phyloP scores from a whole-genome alignment of 1,139 yeast species.

The Pichia sp. region DNA sequence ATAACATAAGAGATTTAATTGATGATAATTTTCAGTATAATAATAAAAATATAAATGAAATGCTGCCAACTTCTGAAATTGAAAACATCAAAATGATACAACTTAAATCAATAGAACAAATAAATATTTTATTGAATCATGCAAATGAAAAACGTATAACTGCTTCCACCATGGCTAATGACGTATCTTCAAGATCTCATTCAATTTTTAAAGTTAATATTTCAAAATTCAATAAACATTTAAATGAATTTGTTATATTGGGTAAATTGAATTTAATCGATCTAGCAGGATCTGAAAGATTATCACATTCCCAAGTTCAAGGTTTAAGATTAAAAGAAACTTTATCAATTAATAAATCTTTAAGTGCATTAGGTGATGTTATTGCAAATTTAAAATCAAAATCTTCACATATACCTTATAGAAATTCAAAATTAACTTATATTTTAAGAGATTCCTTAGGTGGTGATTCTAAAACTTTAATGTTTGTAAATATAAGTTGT shows the following conservation, averaged over 20 bases:
- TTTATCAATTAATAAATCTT: conserved; percentile 80
- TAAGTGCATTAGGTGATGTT: conserved; percentile 88
- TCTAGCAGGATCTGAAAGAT: conserved; percentile 86
- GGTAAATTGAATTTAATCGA: conserved; percentile 81
- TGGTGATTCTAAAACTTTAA: conserved; percentile 82
- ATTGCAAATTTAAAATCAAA: conserved; percentile 53
- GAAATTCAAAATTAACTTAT: conserved; percentile 67
- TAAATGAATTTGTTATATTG: conserved; percentile 14
- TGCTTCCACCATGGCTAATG: conserved; percentile 78
- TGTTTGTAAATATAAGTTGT: conserved; percentile 91
- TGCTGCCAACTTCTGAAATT: conserved; percentile 43
- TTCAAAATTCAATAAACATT: conserved; percentile 1
- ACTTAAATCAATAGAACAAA: conserved; percentile 42
- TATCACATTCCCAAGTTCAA: conserved; percentile 65
- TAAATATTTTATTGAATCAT: conserved; percentile 41
- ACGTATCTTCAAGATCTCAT: conserved; percentile 63
- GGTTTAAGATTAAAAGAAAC: conserved; percentile 86
- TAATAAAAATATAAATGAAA: conserved; percentile 19
- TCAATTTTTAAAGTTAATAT: conserved; percentile 68
- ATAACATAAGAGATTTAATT: conserved; percentile 65
- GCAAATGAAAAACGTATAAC: conserved; percentile 66
- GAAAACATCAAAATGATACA: conserved; percentile 49
- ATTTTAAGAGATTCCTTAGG: conserved; percentile 76
- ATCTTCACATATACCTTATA: conserved; percentile 42
- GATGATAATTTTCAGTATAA: background rate